A percentile compares a stretch with the other conserved stretches of the same genome.
Conservation (phyloP, 495 filamentous ascomycete species). For the Amorphotheca resinae region DNA sequence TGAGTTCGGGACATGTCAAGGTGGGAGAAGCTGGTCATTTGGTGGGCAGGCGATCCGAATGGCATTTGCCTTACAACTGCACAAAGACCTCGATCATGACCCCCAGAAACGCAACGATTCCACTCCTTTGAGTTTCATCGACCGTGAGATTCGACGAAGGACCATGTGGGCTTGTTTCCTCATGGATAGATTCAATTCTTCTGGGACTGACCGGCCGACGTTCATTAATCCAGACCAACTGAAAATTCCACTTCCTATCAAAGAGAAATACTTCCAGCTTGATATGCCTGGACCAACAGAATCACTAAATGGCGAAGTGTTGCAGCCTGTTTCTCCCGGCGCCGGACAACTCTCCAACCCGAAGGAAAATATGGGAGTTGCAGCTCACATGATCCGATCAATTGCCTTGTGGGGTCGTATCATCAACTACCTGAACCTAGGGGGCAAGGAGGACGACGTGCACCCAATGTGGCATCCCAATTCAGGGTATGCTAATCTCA, state of each 20-base stretch:
- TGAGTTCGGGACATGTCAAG: slow-evolving; percentile 94
- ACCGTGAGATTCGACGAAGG: slow-evolving; percentile 80
- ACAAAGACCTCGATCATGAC: slow-evolving; percentile 86
- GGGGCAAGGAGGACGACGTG: slow-evolving; percentile 70
- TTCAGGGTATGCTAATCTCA: slow-evolving; percentile 61
- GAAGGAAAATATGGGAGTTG: slow-evolving; percentile 83
- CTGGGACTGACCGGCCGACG: slow-evolving; percentile 86
- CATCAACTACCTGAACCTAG: slow-evolving; percentile 81
- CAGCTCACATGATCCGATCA: slow-evolving; percentile 78
- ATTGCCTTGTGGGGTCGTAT: slow-evolving; percentile 85
- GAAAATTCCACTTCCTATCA: slow-evolving; percentile 81
- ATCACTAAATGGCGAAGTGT: slow-evolving; percentile 61
- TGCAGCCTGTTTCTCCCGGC: slow-evolving; percentile 49
- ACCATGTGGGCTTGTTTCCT: slow-evolving; percentile 97
- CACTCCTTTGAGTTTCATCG: slow-evolving; percentile 71
- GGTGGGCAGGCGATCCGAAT: slow-evolving; percentile 91
- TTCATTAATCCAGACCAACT: slow-evolving; percentile 82
- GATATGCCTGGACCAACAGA: slow-evolving; percentile 86
- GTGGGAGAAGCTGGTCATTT: slow-evolving; percentile 88
- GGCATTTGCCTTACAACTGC: slow-evolving; percentile 91
- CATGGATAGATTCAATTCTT: slow-evolving; percentile 97
- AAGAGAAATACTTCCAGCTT: slow-evolving; percentile 79
- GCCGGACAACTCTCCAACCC: slow-evolving; percentile 53
- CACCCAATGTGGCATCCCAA: slow-evolving; percentile 69
- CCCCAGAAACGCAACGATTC: slow-evolving; percentile 54